phyloP scores from a whole-genome alignment of 768 basidiomycete genomes.

The Mycena crocata region DNA sequence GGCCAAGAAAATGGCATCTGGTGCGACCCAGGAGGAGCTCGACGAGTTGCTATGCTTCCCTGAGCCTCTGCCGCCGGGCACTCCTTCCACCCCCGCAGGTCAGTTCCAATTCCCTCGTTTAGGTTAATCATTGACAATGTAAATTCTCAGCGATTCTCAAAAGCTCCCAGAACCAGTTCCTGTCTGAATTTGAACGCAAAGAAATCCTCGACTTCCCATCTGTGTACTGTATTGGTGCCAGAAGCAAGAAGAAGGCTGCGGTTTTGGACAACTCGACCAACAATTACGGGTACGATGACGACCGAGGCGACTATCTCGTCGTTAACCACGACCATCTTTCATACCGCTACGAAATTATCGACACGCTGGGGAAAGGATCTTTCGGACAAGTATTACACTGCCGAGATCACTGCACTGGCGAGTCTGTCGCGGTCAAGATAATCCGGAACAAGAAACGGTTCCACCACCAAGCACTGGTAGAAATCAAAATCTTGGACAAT shows the following conservation, averaged over 20 bases:
- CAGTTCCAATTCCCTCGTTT: constrained; percentile 43
- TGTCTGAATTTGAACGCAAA: constrained; percentile 90
- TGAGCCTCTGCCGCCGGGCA: constrained; percentile 81
- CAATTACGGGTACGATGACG: constrained; percentile 97
- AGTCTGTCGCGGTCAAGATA: constrained; percentile 98
- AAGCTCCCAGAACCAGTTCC: constrained; percentile 71
- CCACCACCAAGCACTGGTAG: constrained; percentile 98
- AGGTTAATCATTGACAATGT: constrained; percentile 23
- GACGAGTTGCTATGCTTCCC: constrained; percentile 93
- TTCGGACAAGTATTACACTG: constrained; percentile 98
- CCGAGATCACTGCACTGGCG: constrained; percentile 93
- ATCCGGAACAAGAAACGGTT: constrained; percentile 99
- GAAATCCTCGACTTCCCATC: constrained; percentile 90
- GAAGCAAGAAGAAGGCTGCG: constrained; percentile 87
- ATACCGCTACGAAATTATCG: constrained; percentile 95
- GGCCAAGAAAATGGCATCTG: constrained; percentile 85
- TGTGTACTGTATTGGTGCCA: constrained; percentile 85
- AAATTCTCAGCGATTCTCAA: constrained; percentile 67
- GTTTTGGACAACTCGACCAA: constrained; percentile 78
- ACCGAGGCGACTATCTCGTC: constrained; percentile 95
- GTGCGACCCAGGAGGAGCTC: constrained; percentile 87
- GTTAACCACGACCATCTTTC: constrained; percentile 93
- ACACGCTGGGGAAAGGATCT: constrained; percentile 95
- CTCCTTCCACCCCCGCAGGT: constrained; percentile 79
- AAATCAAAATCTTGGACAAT: constrained; percentile 98